A percentile compares a stretch with the other conserved stretches of the same genome.
Conservation (phyloP, 2,329 filamentous ascomycete species). For the Clarireedia paspali region DNA sequence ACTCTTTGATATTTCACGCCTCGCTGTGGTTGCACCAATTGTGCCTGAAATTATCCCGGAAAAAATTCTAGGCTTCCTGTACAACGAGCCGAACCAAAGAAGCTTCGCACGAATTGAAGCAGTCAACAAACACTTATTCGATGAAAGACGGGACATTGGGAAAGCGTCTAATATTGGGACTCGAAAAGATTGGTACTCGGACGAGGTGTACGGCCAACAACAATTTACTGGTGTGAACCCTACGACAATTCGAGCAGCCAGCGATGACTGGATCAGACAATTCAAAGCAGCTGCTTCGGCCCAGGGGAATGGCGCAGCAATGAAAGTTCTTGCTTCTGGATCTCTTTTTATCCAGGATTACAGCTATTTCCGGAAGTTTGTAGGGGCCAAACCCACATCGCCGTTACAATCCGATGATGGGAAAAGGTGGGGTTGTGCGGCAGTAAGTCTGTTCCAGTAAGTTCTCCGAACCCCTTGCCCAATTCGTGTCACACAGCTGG, state of each 20-base stretch:
- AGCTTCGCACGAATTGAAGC: not conserved
- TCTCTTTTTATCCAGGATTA: slow-evolving; percentile 22
- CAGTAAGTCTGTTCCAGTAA: slow-evolving; percentile 38
- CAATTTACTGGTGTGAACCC: slow-evolving; percentile 33
- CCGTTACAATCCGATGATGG: slow-evolving; percentile 12
- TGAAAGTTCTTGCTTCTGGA: slow-evolving; percentile 7
- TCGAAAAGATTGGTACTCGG: slow-evolving; percentile 20
- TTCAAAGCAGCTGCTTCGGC: slow-evolving; percentile 10
- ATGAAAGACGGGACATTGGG: slow-evolving; percentile 4
- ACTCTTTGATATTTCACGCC: slow-evolving; percentile 2
- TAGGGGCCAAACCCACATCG: not conserved
- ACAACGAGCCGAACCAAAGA: slow-evolving; percentile 2
- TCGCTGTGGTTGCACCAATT: not conserved
- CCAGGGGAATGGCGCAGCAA: not conserved
- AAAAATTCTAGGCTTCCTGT: slow-evolving; percentile 2
- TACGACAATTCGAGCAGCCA: slow-evolving; percentile 16
- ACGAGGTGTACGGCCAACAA: slow-evolving; percentile 35
- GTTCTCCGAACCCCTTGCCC: slow-evolving; percentile 15
- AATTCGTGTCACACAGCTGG: not conserved
- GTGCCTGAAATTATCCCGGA: slow-evolving; percentile 2
- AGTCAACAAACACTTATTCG: not conserved
- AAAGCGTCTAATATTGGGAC: slow-evolving; percentile 11
- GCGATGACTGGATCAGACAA: slow-evolving; percentile 14
- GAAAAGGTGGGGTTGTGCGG: slow-evolving; percentile 27
- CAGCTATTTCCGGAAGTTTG: slow-evolving; percentile 23